Evolutionary conservation across 352 stramenopile species (phyloP).

Genomic region (Phytophthora hybrid): DNA sequence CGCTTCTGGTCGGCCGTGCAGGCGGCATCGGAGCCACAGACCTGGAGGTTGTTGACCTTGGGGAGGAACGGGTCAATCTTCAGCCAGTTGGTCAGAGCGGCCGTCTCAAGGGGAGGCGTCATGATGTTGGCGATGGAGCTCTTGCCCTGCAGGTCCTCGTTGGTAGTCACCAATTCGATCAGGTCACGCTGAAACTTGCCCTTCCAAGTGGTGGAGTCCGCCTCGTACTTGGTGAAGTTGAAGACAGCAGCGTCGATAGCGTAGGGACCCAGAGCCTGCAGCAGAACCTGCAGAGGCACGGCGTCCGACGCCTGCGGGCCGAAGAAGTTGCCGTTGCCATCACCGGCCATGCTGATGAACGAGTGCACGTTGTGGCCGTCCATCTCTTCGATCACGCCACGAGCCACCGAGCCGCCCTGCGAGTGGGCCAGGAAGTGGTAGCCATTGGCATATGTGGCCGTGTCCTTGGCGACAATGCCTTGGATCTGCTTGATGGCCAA

Average conservation of each 20-base stretch:
- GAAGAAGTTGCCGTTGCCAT: conserved; percentile 66
- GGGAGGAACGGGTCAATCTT: conserved; percentile 48
- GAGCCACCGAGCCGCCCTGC: conserved; percentile 55
- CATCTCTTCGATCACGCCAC: conserved; percentile 64
- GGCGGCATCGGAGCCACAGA: conserved; percentile 19
- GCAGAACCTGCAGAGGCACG: conserved; percentile 46
- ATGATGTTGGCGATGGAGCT: conserved; percentile 49
- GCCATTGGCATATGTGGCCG: conserved; percentile 46
- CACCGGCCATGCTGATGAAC: conserved; percentile 44
- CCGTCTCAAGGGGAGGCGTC: conserved; percentile 30
- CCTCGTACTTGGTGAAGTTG: conserved; percentile 48
- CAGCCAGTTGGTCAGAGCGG: conserved; percentile 44
- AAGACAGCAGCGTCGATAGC: conserved; percentile 40
- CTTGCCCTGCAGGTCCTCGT: conserved; percentile 36
- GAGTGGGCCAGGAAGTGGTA: conserved; percentile 69
- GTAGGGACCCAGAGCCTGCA: conserved; percentile 46
- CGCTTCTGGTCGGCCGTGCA: conserved; percentile 32
- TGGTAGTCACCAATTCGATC: conserved; percentile 28
- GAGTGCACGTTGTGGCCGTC: conserved; percentile 51
- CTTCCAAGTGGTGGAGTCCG: conserved; percentile 27
- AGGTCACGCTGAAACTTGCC: conserved; percentile 59
- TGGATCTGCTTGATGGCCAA: conserved; percentile 62
- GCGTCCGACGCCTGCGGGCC: conserved; percentile 52
- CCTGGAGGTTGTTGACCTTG: conserved; percentile 45
- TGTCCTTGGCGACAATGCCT: conserved; percentile 42